Percentiles rank a stretch among this genome's conserved stretches.
phyloP scores from a whole-genome alignment of 2,329 filamentous ascomycete genomes.

The Bretziella fagacearum region DNA sequence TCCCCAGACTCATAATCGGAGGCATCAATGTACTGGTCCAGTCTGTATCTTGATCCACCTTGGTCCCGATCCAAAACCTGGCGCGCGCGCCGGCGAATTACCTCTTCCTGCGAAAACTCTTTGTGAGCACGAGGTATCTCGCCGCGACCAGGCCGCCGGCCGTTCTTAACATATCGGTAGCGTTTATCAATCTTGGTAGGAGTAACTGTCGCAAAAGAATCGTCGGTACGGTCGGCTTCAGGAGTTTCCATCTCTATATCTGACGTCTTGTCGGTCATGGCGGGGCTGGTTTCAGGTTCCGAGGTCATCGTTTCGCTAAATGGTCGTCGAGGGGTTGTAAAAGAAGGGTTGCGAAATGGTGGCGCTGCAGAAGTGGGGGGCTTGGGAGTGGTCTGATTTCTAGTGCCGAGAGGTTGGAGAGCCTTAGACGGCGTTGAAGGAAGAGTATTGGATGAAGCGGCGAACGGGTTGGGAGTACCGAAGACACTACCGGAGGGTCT shows the following conservation, averaged over 20 bases:
- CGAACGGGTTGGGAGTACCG: conserved; percentile 22
- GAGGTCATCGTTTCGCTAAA: conserved; percentile 37
- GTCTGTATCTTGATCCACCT: conserved; percentile 30
- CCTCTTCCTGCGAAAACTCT: conserved; percentile 25
- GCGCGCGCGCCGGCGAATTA: conserved; percentile 37
- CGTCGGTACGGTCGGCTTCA: conserved; percentile 12
- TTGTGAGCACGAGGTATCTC: conserved; percentile 39
- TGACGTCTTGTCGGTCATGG: conserved; percentile 38
- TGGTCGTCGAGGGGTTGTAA: conserved; percentile 44
- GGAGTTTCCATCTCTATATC: conserved; percentile 25
- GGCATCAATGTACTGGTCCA: conserved; percentile 21
- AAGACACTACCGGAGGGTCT: conserved; percentile 11
- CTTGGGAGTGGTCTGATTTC: conserved; percentile 23
- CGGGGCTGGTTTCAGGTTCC: conserved; percentile 45
- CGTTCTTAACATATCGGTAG: conserved; percentile 27
- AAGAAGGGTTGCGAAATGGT: conserved; percentile 45
- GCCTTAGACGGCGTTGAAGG: conserved; percentile 27
- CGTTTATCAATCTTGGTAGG: conserved; percentile 31
- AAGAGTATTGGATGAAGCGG: conserved; percentile 16
- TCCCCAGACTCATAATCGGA: conserved; percentile 36
- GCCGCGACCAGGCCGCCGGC: conserved; percentile 39
- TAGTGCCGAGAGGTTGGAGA: conserved; percentile 27
- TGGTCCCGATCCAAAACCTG: conserved; percentile 35
- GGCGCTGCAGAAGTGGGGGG: conserved; percentile 21
- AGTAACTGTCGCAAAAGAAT: conserved; percentile 24